These are phyloP conservation scores for Nemania sp. DNA, from an alignment of 2,329 filamentous ascomycete species.

Conservation along the genomic window DNA sequence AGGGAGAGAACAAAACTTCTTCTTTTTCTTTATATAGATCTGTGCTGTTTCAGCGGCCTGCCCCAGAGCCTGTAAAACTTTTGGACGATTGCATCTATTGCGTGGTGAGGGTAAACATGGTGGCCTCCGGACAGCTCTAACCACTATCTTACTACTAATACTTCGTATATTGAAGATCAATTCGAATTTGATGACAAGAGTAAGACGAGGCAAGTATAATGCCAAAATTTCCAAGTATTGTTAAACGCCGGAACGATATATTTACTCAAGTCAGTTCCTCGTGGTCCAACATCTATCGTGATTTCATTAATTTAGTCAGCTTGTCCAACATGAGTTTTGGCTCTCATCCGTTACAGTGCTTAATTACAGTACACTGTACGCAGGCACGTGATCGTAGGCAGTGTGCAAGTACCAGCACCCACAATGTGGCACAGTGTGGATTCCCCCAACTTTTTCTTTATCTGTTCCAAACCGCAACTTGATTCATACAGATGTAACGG, in stretches of 20 bases:
- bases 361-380: background rate
- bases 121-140: background rate
- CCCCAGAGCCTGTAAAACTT: background rate
- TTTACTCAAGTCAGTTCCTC: too few relatives aligned
- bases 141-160: background rate
- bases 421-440: constrained; percentile 19
- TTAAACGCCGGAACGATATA: too few relatives aligned
- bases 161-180: background rate
- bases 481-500: background rate
- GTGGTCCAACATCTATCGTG: too few relatives aligned
- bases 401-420: background rate
- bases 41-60: background rate
- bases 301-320: too few relatives aligned
- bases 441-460: constrained; percentile 14
- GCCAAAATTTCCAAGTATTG: too few relatives aligned
- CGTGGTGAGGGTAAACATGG: background rate
- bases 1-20: background rate
- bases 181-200: background rate
- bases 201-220: background rate
- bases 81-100: background rate
- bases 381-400: constrained; percentile 22
- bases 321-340: too few relatives aligned
- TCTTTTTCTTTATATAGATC: background rate
- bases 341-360: background rate
- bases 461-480: background rate